A percentile compares a stretch with the other conserved stretches of the same genome.
Evolutionary conservation across 306 rosid species (phyloP).

Genomic region (Gastrolobium villosum): DNA sequence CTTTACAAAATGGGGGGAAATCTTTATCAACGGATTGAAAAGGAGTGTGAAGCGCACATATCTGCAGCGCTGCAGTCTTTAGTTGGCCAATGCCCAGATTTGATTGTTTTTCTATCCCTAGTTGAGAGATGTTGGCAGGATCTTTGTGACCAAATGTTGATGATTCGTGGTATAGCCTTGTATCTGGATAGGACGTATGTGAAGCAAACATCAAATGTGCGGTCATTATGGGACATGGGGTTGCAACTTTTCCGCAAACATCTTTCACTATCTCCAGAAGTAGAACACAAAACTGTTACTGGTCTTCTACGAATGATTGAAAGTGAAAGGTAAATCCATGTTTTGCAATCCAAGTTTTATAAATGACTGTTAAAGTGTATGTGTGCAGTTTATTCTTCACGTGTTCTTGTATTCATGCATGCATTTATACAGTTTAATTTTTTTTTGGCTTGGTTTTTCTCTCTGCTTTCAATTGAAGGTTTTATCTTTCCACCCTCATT

Average conservation of each 20-base stretch:
- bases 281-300: conserved; percentile 97
- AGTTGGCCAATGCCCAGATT: conserved; percentile 98
- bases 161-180: conserved; percentile 98
- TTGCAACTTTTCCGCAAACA: conserved; percentile 97
- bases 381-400: neutral
- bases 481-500: neutral
- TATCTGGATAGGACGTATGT: conserved; percentile 96
- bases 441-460: neutral
- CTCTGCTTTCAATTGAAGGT: neutral
- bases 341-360: conserved; percentile 32
- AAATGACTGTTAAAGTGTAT: neutral
- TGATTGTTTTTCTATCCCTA: conserved; percentile 88
- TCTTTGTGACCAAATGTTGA: conserved; percentile 92
- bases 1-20: conserved; percentile 93
- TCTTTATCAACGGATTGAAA: conserved; percentile 94
- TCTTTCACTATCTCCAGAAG: conserved; percentile 87
- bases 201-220: conserved; percentile 86
- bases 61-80: conserved; percentile 85
- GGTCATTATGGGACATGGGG: conserved; percentile 99
- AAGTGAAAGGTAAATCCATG: conserved; percentile 79
- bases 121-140: conserved; percentile 99
- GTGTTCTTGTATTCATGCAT: neutral
- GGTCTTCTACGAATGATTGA: conserved; percentile 97
- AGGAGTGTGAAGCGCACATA: conserved; percentile 92
- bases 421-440: neutral